Percentiles rank a stretch among this genome's conserved stretches.
phyloP scores from a whole-genome alignment of 129 eudicot species.

The Tanacetum coccineum region DNA sequence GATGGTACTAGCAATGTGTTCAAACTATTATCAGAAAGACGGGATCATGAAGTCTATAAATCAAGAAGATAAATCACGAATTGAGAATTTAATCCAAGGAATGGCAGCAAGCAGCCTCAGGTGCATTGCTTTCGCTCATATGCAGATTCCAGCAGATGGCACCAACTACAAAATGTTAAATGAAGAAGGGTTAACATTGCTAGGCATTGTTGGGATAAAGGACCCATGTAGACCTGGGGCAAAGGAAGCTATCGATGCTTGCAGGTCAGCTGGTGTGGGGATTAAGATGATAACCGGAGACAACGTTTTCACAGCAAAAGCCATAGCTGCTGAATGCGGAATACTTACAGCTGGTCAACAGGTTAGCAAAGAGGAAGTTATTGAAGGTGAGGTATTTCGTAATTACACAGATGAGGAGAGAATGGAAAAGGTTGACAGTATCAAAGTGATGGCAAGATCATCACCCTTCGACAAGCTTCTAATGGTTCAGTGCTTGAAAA shows the following conservation, averaged over 20 bases:
- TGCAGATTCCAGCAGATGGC: constrained; percentile 19
- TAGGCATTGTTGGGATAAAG: constrained; percentile 47
- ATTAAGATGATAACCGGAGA: constrained; percentile 11
- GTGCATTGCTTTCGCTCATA: constrained; percentile 71
- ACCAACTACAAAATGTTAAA: constrained; percentile 22
- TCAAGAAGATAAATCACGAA: constrained; percentile 29
- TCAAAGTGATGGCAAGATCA: constrained; percentile 12
- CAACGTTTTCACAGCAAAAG: constrained; percentile 16
- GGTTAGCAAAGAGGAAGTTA: neutral
- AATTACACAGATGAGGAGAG: constrained; percentile 6
- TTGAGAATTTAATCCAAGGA: constrained; percentile 49
- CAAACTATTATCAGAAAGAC: constrained; percentile 32
- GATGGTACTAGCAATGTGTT: constrained; percentile 55
- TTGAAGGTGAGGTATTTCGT: constrained; percentile 12
- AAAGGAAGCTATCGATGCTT: constrained; percentile 45
- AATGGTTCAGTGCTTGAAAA: constrained; percentile 14
- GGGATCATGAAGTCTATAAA: constrained; percentile 31
- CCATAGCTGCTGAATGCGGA: constrained; percentile 4
- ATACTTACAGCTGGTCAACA: constrained; percentile 5
- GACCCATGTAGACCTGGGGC: constrained; percentile 67
- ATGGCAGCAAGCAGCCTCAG: constrained; percentile 78
- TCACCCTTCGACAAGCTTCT: constrained; percentile 15
- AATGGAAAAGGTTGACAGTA: neutral
- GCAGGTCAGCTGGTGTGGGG: constrained; percentile 28
- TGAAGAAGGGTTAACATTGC: constrained; percentile 9